Conservation (phyloP, 352 stramenopile species). For the Globisporangium yorkense region DNA sequence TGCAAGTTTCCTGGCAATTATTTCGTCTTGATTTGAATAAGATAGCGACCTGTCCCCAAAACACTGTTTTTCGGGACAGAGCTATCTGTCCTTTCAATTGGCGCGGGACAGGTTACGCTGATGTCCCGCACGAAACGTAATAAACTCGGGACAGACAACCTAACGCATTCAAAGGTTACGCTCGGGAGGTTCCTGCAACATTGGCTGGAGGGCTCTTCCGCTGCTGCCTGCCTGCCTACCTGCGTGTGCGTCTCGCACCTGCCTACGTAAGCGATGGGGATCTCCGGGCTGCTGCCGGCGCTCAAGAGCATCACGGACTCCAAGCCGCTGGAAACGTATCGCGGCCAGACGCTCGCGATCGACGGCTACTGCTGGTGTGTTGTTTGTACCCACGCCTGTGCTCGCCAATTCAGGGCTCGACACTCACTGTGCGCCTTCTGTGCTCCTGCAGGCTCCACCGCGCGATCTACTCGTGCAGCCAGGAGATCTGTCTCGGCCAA, state of each 20-base stretch:
- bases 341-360: slow-evolving; percentile 60
- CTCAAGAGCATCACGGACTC: slow-evolving; percentile 74
- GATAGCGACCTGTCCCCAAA: too few species aligned
- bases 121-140: too few species aligned
- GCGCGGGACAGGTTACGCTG: too few species aligned
- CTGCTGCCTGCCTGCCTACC: not conserved
- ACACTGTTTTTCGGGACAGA: too few species aligned
- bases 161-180: too few species aligned
- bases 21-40: not conserved
- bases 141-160: too few species aligned
- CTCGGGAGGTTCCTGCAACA: too few species aligned
- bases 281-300: slow-evolving; percentile 50
- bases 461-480: slow-evolving; percentile 67
- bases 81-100: too few species aligned
- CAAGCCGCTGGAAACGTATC: slow-evolving; percentile 49
- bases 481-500: slow-evolving; percentile 64
- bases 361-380: slow-evolving; percentile 82
- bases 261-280: slow-evolving; percentile 29
- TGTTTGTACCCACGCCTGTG: not conserved
- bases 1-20: not conserved
- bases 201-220: not conserved
- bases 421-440: not conserved
- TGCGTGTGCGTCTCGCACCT: not conserved
- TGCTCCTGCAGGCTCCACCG: slow-evolving; percentile 54
- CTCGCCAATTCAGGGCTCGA: too few species aligned